Percentiles rank a stretch among this genome's conserved stretches.
Conservation (phyloP, 1,139 yeast species). For the Diutina mesorugosa region DNA sequence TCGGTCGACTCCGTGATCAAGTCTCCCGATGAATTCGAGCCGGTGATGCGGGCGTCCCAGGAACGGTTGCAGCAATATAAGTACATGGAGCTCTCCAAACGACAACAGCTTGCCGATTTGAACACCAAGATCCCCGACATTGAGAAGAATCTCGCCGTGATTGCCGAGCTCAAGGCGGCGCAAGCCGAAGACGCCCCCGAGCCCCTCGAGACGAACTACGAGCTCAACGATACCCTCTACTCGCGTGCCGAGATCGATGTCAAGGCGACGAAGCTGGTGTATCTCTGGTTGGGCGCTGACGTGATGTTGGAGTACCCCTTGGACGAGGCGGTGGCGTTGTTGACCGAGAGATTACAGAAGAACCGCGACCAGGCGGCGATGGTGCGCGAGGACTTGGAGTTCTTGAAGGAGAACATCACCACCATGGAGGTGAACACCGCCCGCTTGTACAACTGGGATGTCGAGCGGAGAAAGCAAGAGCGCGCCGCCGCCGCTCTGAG, state of each 20-base stretch:
- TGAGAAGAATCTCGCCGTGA: conserved; percentile 66
- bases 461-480: conserved; percentile 47
- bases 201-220: conserved; percentile 60
- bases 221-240: conserved; percentile 82
- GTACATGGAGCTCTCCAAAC: conserved; percentile 76
- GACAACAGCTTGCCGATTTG: conserved; percentile 53
- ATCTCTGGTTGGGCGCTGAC: conserved; percentile 94
- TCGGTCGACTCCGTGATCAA: conserved; percentile 65
- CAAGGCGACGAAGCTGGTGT: conserved; percentile 38
- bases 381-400: conserved; percentile 79
- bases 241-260: conserved; percentile 65
- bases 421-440: conserved; percentile 98
- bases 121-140: conserved; percentile 81
- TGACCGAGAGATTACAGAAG: conserved; percentile 47
- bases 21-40: conserved; percentile 59
- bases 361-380: conserved; percentile 47
- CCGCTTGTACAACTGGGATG: conserved; percentile 91
- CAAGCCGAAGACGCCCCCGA: conserved; percentile 23
- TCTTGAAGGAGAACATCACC: conserved; percentile 82
- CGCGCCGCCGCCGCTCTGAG: background rate
- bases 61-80: conserved; percentile 74
- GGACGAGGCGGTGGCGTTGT: conserved; percentile 68
- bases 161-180: conserved; percentile 37
- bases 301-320: conserved; percentile 93
- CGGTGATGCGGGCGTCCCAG: conserved; percentile 57